A percentile compares a stretch with the other conserved stretches of the same genome.
phyloP scores from a whole-genome alignment of 2,329 filamentous ascomycete species.

The Trichoderma koningii region DNA sequence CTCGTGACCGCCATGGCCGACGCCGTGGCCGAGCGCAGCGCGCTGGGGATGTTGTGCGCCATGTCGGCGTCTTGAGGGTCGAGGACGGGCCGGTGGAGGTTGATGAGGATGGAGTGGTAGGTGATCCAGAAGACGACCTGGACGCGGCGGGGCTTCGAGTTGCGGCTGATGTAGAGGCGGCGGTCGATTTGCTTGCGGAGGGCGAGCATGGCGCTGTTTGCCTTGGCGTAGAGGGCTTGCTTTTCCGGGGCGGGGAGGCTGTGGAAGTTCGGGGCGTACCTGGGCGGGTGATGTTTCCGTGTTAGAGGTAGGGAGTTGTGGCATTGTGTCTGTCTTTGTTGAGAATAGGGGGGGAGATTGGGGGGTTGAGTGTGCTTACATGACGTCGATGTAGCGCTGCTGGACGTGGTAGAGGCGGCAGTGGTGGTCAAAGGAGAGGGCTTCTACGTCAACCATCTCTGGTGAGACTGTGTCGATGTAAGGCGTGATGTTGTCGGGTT shows the following conservation, averaged over 20 bases:
- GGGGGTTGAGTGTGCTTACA: neutral
- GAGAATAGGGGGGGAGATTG: too few relatives aligned
- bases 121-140: conserved; percentile 26
- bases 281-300: neutral
- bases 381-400: conserved; percentile 12
- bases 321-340: too few relatives aligned
- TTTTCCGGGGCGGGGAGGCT: neutral
- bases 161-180: conserved; percentile 23
- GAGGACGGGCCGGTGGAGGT: conserved; percentile 12
- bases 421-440: conserved; percentile 23
- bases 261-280: conserved; percentile 7
- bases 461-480: conserved; percentile 19
- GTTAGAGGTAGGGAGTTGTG: too few relatives aligned
- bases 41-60: neutral
- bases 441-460: neutral
- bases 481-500: conserved; percentile 2
- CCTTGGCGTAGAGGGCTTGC: conserved; percentile 10
- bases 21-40: conserved; percentile 11
- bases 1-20: conserved; percentile 4
- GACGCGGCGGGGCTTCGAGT: conserved; percentile 1
- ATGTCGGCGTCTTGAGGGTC: conserved; percentile 5
- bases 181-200: conserved; percentile 21
- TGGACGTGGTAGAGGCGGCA: conserved; percentile 7
- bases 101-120: conserved; percentile 21
- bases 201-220: conserved; percentile 13